Percentiles rank a stretch among this genome's conserved stretches.
phyloP scores from a whole-genome alignment of 164 flowering plant genomes.

The Vitis rotundifolia region DNA sequence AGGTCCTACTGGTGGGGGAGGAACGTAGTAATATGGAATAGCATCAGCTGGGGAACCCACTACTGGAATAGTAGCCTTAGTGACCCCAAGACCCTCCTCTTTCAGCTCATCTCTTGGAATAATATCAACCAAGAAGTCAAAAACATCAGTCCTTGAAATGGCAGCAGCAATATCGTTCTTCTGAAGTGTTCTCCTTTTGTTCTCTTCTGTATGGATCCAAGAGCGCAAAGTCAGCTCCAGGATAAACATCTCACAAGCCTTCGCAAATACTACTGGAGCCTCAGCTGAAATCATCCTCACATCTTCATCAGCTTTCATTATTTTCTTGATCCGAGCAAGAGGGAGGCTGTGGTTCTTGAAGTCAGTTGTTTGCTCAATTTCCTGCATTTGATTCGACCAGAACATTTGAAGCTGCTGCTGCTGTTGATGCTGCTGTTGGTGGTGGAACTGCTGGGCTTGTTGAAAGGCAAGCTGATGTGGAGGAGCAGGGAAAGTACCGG shows the following conservation, averaged over 20 bases:
- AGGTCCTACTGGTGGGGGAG: constrained; percentile 30
- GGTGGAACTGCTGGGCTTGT: constrained; percentile 43
- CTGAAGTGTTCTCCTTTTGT: constrained; percentile 51
- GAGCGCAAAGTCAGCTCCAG: constrained; percentile 48
- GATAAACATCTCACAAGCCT: constrained; percentile 62
- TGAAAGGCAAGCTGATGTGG: constrained; percentile 39
- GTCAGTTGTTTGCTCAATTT: constrained; percentile 39
- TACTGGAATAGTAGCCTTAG: constrained; percentile 36
- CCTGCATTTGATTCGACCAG: constrained; percentile 54
- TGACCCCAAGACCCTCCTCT: constrained; percentile 50
- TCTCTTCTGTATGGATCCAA: constrained; percentile 57
- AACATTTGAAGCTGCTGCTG: constrained; percentile 50
- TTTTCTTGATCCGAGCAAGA: constrained; percentile 49
- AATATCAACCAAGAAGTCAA: constrained; percentile 55
- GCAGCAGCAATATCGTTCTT: constrained; percentile 62
- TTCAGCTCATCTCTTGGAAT: constrained; percentile 54
- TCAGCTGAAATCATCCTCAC: constrained; percentile 57
- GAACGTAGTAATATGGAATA: constrained; percentile 41
- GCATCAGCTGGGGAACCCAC: constrained; percentile 40
- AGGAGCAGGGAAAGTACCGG: constrained; percentile 20
- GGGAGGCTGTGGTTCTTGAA: constrained; percentile 53
- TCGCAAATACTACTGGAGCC: constrained; percentile 54
- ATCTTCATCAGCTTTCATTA: constrained; percentile 56
- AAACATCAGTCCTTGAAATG: constrained; percentile 52
- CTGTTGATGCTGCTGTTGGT: constrained; percentile 47